phyloP scores from a whole-genome alignment of 495 filamentous ascomycete genomes.

The Penicillium riverlandense region DNA sequence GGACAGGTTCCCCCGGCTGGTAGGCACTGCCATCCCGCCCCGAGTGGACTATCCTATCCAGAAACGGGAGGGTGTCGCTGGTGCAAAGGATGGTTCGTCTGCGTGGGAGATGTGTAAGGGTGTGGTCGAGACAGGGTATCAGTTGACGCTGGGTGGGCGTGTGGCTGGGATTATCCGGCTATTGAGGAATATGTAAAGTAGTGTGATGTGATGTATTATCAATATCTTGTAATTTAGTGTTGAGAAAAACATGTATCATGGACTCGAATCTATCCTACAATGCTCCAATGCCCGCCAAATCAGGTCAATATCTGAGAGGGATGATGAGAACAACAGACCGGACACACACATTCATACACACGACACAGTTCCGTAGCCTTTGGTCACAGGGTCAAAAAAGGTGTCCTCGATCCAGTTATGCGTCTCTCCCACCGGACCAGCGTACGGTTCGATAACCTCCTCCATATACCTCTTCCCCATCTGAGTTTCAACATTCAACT shows the following conservation, averaged over 20 bases:
- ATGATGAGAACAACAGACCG: too few species aligned
- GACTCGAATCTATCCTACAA: too few species aligned
- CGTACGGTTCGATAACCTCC: constrained; percentile 15
- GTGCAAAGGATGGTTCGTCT: constrained; percentile 40
- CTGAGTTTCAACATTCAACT: constrained; percentile 13
- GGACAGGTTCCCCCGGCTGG: constrained; percentile 54
- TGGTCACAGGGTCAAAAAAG: too few species aligned
- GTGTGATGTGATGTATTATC: constrained; percentile 13
- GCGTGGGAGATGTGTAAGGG: constrained; percentile 56
- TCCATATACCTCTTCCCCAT: constrained; percentile 19
- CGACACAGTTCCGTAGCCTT: too few species aligned
- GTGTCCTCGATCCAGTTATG: too few species aligned
- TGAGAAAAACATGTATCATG: neutral
- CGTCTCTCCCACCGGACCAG: too few species aligned
- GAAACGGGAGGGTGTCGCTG: constrained; percentile 32
- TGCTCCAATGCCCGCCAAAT: too few species aligned
- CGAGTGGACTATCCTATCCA: constrained; percentile 74
- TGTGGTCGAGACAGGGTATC: constrained; percentile 58
- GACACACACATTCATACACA: too few species aligned
- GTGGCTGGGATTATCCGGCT: constrained; percentile 42
- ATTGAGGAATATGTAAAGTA: constrained; percentile 33
- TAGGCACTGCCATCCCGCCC: constrained; percentile 68
- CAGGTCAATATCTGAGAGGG: too few species aligned
- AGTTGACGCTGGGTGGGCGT: constrained; percentile 40
- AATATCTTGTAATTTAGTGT: neutral